Base-by-base conservation (phyloP, 768 basidiomycete species). In the Trametes elegans region DNA sequence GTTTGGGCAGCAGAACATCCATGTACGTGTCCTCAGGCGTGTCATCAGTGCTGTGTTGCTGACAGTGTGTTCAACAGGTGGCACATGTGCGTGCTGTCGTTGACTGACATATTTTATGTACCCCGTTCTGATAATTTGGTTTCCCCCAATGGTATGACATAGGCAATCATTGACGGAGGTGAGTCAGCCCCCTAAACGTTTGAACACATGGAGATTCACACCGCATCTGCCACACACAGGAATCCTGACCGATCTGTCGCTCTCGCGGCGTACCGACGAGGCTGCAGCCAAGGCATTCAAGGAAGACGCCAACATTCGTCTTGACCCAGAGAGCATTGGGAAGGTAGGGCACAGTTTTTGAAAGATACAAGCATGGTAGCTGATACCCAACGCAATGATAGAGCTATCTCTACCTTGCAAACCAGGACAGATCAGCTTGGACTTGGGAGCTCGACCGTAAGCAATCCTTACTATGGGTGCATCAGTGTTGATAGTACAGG, bases 381-480 rank as follows among this genome's bases (percentile, higher is more conserved):
- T n/a, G n/a, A n/a, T n/a, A n/a, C n/a, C n/a, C n/a, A n/a, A n/a
- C n/a, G n/a, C n/a, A n/a, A n/a, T n/a, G n/a, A n/a, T n/a, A 90
- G 88, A 71, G 83, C 1, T 88, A 89, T 62, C 70, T 87, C 29
- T 80, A 79, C 64, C 80, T 91, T 18, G 78, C 74, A 7, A 78
- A 82, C 46, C 89, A 90, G 70, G 85, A 87, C 48, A 76, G 80
- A 26, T 85, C 85, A 35, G 79, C 85, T 6, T 87, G 80, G 85
- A 84, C 86, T 8, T 91, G 87, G 87, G 88, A 90, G 65, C 74
- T 91, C 26, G 88, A 90, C 59, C 73, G 88, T 89, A 64, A 73
- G 87, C 71, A 26, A 5, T 9, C 5, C 28, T 11, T 29, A 49
- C 0, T 46, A 45, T 5, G 23, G n/a, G 34, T n/a, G 10, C 16